These are phyloP conservation scores for Gymnopus androsaceus DNA, from an alignment of 1,284 basidiomycete species.

Conservation along the genomic window DNA sequence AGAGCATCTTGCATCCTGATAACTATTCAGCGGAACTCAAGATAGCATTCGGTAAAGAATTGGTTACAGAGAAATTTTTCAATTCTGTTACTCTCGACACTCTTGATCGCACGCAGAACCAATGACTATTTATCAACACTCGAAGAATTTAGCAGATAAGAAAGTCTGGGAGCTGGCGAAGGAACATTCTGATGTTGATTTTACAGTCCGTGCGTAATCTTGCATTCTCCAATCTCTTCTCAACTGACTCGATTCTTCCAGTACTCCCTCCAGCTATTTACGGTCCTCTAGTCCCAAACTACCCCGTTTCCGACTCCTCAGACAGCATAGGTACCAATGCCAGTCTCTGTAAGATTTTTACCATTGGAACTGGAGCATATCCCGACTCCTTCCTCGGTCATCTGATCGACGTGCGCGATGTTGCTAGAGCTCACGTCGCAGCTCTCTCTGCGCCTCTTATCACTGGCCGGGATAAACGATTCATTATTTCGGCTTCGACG, in stretches of 20 bases:
- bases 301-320: background rate
- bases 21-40: constrained; percentile 6
- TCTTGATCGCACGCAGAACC: constrained; percentile 14
- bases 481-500: constrained; percentile 3
- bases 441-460: constrained; percentile 2
- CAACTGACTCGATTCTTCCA: background rate
- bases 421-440: constrained; percentile 12
- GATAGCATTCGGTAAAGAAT: constrained; percentile 6
- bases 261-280: constrained; percentile 14
- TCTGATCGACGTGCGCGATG: constrained; percentile 14
- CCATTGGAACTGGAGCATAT: constrained; percentile 8
- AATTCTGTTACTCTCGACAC: constrained; percentile 23
- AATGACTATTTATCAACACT: constrained; percentile 24
- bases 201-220: constrained; percentile 26
- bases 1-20: background rate
- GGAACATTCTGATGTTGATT: constrained; percentile 26
- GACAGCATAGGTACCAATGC: constrained; percentile 9
- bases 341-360: background rate
- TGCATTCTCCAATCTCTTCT: background rate
- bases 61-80: constrained; percentile 16
- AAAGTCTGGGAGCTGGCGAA: constrained; percentile 31
- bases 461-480: constrained; percentile 10
- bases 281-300: constrained; percentile 13
- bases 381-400: constrained; percentile 4
- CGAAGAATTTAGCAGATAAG: constrained; percentile 29